Base-by-base conservation (phyloP, 805 yeast species). In the Saccharomycopsis selenospora region DNA sequence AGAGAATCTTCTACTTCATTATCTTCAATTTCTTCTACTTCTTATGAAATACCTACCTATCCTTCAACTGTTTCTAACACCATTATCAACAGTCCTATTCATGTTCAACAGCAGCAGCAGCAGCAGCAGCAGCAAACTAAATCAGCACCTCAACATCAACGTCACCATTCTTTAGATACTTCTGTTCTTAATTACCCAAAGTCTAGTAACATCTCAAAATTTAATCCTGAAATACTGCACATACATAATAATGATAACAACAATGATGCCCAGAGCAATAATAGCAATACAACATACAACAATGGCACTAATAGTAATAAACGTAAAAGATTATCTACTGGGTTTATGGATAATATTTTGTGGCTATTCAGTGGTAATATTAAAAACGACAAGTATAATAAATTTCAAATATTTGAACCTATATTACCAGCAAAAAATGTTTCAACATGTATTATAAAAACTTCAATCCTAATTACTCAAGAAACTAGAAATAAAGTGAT, bases 271-370 rank as follows among this genome's bases (percentile, higher is more conserved):
- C 8, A 27, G 8, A 13, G 8, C 30, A 27, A 27, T 13, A 13
- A 27, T 27, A 13, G 13, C 30, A 13, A 13, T 8, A 13, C 30
- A 8, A 13, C 30, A 27, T 8, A 27, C 30, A 13, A 27, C 30
- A 38, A 38, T 33, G 8, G 11, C 17, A 22, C 42, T 14, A 25
- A 11, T 23, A 4, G 8, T 13, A 46, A 46, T 8, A 42, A 20
- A 22, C 18, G 13, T 18, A 41, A 46, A 40, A 46, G 45, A 36
- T 11, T 28, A 23, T 38, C 47, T n/a, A 14, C 20, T 14, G 53
- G 53, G 5, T 50, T 50, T 23, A 42, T 50, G 24, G 53, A 50
- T 27, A 50, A 50, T 43, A 42, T 50, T 18, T 25, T 50, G 20
- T 50, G 53, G 53, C 29, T 50, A 23, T 50, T 50, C 45, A 42